Evolutionary conservation across 352 stramenopile species (phyloP).

Genomic region (Globisporangium mamillatum): DNA sequence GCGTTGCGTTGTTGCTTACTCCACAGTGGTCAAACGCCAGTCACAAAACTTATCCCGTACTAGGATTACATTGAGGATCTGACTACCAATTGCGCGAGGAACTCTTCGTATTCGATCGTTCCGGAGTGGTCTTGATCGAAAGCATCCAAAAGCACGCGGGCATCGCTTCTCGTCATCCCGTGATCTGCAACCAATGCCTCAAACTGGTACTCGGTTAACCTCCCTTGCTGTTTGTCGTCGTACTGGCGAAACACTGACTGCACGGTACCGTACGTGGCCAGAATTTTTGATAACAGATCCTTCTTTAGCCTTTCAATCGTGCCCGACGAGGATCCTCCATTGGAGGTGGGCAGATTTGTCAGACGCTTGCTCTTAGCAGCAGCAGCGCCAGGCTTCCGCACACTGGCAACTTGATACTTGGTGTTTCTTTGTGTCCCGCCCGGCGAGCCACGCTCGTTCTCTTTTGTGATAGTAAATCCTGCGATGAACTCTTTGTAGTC

Average conservation of each 20-base stretch:
- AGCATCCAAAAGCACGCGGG: constrained; percentile 26
- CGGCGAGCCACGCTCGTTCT: constrained; percentile 19
- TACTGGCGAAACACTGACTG: constrained; percentile 54
- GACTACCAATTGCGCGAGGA: constrained; percentile 41
- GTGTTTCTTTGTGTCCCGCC: constrained; percentile 18
- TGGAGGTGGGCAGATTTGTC: not conserved
- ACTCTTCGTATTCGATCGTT: constrained; percentile 60
- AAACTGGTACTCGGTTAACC: constrained; percentile 40
- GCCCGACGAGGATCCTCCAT: not conserved
- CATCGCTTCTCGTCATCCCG: constrained; percentile 29
- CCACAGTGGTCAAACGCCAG: not conserved
- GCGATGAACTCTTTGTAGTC: constrained; percentile 73
- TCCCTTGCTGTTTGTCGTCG: constrained; percentile 37
- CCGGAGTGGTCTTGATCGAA: constrained; percentile 51
- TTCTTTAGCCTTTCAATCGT: constrained; percentile 44
- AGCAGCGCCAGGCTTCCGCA: constrained; percentile 7
- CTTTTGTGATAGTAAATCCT: constrained; percentile 32
- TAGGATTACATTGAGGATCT: constrained; percentile 4
- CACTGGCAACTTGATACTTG: constrained; percentile 16
- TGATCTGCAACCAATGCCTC: constrained; percentile 39
- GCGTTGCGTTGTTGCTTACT: not conserved
- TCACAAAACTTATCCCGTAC: not conserved
- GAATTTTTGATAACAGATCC: constrained; percentile 37
- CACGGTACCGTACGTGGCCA: constrained; percentile 40
- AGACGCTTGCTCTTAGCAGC: constrained; percentile 18